phyloP scores from a whole-genome alignment of 345 rosid species.

The Anastatica hierochuntica region DNA sequence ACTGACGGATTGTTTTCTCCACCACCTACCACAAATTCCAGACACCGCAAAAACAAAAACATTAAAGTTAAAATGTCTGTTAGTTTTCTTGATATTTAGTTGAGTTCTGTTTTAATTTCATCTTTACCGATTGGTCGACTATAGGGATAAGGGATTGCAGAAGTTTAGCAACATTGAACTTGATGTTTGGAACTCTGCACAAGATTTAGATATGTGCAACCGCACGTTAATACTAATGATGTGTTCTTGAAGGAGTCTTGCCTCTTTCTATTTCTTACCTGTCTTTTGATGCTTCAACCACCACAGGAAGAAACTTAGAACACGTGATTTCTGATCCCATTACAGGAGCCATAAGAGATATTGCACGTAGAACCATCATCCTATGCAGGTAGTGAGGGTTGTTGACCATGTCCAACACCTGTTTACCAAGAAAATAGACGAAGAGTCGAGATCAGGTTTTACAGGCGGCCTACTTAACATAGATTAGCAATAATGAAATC shows the following conservation, averaged over 20 bases:
- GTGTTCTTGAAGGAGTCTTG: background rate
- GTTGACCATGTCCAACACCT: constrained; percentile 79
- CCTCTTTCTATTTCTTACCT: constrained; percentile 30
- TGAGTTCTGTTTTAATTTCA: background rate
- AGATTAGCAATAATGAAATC: too few species aligned
- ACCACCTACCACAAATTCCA: constrained; percentile 38
- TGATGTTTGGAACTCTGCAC: constrained; percentile 88
- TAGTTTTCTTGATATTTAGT: background rate
- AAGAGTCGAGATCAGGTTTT: background rate
- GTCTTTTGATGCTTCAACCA: constrained; percentile 73
- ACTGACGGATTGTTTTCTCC: constrained; percentile 79
- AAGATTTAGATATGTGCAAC: background rate
- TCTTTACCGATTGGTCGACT: constrained; percentile 78
- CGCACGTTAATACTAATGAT: background rate
- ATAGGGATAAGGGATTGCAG: constrained; percentile 75
- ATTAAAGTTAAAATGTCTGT: background rate
- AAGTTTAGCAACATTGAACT: constrained; percentile 89
- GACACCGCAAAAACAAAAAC: background rate
- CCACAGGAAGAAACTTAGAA: constrained; percentile 70
- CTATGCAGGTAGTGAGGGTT: constrained; percentile 81
- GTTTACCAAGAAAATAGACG: background rate
- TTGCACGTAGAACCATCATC: constrained; percentile 80
- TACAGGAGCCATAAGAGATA: constrained; percentile 84
- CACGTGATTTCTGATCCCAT: constrained; percentile 87
- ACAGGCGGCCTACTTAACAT: too few species aligned